Evolutionary conservation across 2,329 filamentous ascomycete genomes (phyloP), one percentile per base, ranked within the genome.

Genomic region (Pseudogymnoascus sp.): DNA sequence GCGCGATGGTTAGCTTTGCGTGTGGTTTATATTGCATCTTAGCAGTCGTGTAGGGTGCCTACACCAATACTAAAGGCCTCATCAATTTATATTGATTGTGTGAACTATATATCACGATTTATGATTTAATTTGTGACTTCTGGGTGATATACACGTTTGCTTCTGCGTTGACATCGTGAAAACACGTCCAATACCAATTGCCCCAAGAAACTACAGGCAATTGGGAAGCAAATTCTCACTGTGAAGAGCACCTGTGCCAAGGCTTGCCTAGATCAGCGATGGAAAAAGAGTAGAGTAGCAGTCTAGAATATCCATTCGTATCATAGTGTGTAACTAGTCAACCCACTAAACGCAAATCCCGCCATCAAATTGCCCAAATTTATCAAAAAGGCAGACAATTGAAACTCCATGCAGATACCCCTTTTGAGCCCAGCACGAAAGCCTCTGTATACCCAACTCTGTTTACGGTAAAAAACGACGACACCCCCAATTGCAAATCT

Each of bases 11-110:
- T 60, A 38, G 59, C 34, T 42, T 18, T 60, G 59, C 37, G 34
- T 60, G 37, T 42, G 34, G 59, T 60, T 38, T 40, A 42, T 38
- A 60, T 38, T 42, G 59, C 59, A 38, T 60, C 37, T 60, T 38
- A 38, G 37, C 59, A 60, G 59, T 42, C 34, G 34, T 60, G 34
- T 60, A 60, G 59, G 31, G 21, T 60, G 34, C 37, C 59, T 38
- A 60, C 59, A 40, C 18, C 34, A 56, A 56, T 56, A 56, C 28
- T 56, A 56, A 56, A 56, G 50, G 50, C 50, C 50, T 56, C 50
- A 14, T 56, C 50, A 60, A 60, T 60, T 60, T 38, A 60, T 38
- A 60, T 60, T 60, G 59, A 60, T 60, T 60, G 59, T 60, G 34
- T 60, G 37, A 60, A 60, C 59, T 42, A 60, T 60, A 60, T 60